Conservation (phyloP, 345 rosid genomes). For the Citrus medica region DNA sequence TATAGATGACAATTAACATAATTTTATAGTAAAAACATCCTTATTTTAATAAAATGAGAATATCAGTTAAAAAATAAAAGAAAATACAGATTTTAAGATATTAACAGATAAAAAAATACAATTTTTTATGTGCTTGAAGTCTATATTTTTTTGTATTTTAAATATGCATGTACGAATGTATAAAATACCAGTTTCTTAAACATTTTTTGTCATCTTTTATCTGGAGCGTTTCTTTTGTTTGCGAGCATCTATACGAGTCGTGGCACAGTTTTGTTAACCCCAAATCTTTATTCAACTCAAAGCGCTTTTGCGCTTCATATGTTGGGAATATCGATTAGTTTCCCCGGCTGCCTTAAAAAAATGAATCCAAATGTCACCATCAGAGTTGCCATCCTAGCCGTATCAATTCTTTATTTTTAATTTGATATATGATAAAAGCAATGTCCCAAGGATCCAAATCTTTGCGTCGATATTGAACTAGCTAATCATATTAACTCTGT, state of each 20-base stretch:
- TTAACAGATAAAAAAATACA: no score
- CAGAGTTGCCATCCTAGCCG: conserved; percentile 2
- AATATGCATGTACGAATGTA: no score
- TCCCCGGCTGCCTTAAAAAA: background rate
- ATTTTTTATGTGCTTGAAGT: no score
- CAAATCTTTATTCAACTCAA: background rate
- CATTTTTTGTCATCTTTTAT: background rate
- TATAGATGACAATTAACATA: no score
- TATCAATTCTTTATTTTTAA: background rate
- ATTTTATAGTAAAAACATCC: no score
- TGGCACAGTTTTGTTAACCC: background rate
- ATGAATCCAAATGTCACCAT: conserved; percentile 1
- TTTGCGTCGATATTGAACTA: conserved; percentile 1
- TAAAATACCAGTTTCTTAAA: no score
- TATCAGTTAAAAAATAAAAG: no score
- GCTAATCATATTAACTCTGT: background rate
- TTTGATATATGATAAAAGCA: background rate
- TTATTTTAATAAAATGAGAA: no score
- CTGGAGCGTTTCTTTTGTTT: background rate
- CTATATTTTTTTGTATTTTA: no score
- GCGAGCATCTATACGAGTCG: background rate
- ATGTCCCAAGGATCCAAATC: background rate
- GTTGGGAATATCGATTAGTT: conserved; percentile 17
- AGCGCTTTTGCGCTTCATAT: background rate
- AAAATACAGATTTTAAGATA: no score